A percentile compares a stretch with the other conserved stretches of the same genome.
phyloP scores from a whole-genome alignment of 495 filamentous ascomycete genomes.

The Penicillium atrosanguineum region DNA sequence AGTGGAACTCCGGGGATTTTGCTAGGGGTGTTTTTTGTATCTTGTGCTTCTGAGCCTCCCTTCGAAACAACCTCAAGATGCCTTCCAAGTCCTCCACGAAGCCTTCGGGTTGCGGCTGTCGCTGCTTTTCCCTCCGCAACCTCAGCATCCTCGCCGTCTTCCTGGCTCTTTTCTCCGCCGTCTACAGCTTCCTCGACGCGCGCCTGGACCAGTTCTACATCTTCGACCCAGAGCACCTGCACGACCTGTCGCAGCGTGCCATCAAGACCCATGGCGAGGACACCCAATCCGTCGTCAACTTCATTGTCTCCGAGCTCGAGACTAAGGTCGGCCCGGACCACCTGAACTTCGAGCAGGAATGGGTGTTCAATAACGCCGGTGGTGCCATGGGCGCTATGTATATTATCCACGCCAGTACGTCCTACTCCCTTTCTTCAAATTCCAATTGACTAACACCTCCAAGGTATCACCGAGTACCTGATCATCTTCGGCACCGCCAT shows the following conservation, averaged over 20 bases:
- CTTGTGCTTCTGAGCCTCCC: neutral
- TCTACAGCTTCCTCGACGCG: conserved; percentile 63
- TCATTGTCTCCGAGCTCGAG: conserved; percentile 52
- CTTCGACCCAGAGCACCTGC: conserved; percentile 65
- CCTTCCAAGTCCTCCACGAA: conserved; percentile 28
- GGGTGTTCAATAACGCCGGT: conserved; percentile 66
- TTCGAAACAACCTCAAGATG: conserved; percentile 14
- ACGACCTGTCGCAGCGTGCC: conserved; percentile 62
- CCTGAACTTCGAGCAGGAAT: conserved; percentile 46
- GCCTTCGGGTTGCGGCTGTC: conserved; percentile 17
- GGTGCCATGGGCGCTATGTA: conserved; percentile 90
- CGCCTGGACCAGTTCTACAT: conserved; percentile 75
- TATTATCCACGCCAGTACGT: conserved; percentile 53
- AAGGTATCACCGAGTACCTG: conserved; percentile 71
- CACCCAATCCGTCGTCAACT: conserved; percentile 63
- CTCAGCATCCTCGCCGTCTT: conserved; percentile 60
- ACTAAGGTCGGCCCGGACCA: conserved; percentile 38
- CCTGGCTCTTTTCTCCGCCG: conserved; percentile 55
- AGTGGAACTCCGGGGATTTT: conserved; percentile 17
- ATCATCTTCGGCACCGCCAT: conserved; percentile 82
- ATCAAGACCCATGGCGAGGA: conserved; percentile 69
- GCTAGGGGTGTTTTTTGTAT: conserved; percentile 19
- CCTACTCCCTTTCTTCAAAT: neutral
- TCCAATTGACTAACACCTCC: conserved; percentile 9
- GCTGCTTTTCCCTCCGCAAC: conserved; percentile 29